phyloP scores from a whole-genome alignment of 306 rosid genomes.

The Citrullus amarus region DNA sequence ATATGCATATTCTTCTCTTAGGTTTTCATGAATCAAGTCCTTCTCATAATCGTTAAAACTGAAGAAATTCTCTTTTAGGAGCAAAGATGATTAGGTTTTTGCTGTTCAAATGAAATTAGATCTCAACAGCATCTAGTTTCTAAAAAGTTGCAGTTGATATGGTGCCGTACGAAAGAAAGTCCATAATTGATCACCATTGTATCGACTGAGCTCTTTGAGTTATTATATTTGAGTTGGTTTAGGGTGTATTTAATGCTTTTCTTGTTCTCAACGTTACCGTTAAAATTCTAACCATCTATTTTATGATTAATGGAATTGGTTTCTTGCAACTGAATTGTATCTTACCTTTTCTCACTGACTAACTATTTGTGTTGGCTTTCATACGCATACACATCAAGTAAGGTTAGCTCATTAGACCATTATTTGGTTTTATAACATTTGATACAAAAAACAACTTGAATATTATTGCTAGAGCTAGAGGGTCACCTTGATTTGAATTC shows the following conservation, averaged over 20 bases:
- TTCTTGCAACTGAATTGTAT: not conserved
- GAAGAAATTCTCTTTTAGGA: not conserved
- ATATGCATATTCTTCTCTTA: not conserved
- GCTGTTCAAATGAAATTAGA: not conserved
- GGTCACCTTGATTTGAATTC: not conserved
- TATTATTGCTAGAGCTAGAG: not conserved
- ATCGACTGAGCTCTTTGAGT: not conserved
- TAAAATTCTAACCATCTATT: not conserved
- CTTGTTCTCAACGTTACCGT: not conserved
- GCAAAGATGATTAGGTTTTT: not conserved
- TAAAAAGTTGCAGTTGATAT: not conserved
- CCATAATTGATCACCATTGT: not conserved
- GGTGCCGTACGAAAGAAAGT: not conserved
- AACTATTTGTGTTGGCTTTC: not conserved
- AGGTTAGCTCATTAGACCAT: not conserved
- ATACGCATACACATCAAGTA: not conserved
- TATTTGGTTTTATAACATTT: not conserved
- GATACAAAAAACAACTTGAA: not conserved
- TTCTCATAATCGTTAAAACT: not conserved
- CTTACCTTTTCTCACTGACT: not conserved
- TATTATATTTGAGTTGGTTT: not conserved
- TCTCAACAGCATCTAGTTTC: not conserved
- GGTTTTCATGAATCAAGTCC: not conserved
- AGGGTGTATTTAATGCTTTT: not conserved
- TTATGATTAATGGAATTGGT: not conserved